Conservation (phyloP, 2,329 filamentous ascomycete genomes). For the Cryphonectria nitschkei region DNA sequence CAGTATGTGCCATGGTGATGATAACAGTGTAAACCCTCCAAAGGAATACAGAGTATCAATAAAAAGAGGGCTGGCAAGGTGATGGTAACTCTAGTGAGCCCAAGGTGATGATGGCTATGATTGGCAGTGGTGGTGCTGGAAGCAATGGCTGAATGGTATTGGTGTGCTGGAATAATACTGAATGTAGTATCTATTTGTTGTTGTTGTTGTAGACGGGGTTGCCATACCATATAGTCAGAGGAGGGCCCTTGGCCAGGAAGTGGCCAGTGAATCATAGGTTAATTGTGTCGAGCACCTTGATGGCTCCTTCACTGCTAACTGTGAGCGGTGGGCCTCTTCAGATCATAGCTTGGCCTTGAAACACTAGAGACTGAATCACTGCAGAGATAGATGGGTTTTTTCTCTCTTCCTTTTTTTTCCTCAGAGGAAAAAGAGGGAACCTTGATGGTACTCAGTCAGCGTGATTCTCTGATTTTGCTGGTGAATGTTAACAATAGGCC, state of each 20-base stretch:
- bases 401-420: no score
- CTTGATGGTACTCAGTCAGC: slow-evolving; percentile 1
- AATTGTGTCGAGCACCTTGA: slow-evolving; percentile 17
- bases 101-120: slow-evolving; percentile 7
- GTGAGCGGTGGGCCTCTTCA: slow-evolving; percentile 12
- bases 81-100: slow-evolving; percentile 7
- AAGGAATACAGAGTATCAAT: slow-evolving; percentile 23
- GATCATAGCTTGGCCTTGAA: neutral
- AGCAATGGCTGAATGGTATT: neutral
- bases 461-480: neutral
- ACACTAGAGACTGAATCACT: neutral
- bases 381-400: neutral
- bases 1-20: slow-evolving; percentile 6
- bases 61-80: neutral
- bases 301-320: slow-evolving; percentile 19
- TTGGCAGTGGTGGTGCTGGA: neutral
- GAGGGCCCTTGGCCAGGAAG: neutral
- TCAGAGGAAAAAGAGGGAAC: neutral
- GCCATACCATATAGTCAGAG: neutral
- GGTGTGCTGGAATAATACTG: neutral
- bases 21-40: neutral
- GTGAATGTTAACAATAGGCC: neutral
- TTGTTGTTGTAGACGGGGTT: neutral
- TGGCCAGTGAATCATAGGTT: neutral
- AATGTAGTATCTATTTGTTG: neutral